Conservation (phyloP, 2,329 filamentous ascomycete species). For the Mycocentrospora acerina region DNA sequence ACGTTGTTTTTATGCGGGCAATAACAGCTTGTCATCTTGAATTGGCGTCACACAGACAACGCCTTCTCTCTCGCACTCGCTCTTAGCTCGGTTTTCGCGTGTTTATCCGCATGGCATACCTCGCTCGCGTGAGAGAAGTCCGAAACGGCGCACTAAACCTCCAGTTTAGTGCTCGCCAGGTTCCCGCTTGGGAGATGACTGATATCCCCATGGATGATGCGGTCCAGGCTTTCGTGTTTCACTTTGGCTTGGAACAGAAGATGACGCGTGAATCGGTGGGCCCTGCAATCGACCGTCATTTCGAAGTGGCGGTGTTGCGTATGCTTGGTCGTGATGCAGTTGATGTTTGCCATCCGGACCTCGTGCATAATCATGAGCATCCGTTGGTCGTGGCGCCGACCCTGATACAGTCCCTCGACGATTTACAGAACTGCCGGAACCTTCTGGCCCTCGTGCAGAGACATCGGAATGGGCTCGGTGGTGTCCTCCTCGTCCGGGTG, state of each 20-base stretch:
- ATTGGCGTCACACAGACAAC: no score
- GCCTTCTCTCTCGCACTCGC: slow-evolving; percentile 2
- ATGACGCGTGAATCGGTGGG: slow-evolving; percentile 27
- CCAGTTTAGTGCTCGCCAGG: slow-evolving; percentile 35
- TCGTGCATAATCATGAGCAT: slow-evolving; percentile 27
- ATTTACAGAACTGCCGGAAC: slow-evolving; percentile 33
- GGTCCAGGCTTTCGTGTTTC: slow-evolving; percentile 36
- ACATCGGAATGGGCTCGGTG: slow-evolving; percentile 67
- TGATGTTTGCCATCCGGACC: slow-evolving; percentile 23
- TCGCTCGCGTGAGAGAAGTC: slow-evolving; percentile 15
- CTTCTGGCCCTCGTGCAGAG: slow-evolving; percentile 46
- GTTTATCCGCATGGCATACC: slow-evolving; percentile 11
- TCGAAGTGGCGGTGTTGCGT: slow-evolving; percentile 23
- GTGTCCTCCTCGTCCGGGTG: slow-evolving; percentile 61
- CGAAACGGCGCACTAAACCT: slow-evolving; percentile 23
- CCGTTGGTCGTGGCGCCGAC: slow-evolving; percentile 27
- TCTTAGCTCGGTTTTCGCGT: slow-evolving; percentile 5
- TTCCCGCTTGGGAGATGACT: slow-evolving; percentile 41
- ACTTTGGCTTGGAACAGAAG: slow-evolving; percentile 31
- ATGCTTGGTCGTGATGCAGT: slow-evolving; percentile 20
- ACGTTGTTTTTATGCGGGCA: not conserved
- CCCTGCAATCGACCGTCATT: slow-evolving; percentile 25
- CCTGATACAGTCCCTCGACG: slow-evolving; percentile 37
- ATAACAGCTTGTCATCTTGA: not conserved
- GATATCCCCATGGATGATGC: slow-evolving; percentile 36